phyloP scores from a whole-genome alignment of 352 stramenopile genomes.

The Phytophthora gonapodyides region DNA sequence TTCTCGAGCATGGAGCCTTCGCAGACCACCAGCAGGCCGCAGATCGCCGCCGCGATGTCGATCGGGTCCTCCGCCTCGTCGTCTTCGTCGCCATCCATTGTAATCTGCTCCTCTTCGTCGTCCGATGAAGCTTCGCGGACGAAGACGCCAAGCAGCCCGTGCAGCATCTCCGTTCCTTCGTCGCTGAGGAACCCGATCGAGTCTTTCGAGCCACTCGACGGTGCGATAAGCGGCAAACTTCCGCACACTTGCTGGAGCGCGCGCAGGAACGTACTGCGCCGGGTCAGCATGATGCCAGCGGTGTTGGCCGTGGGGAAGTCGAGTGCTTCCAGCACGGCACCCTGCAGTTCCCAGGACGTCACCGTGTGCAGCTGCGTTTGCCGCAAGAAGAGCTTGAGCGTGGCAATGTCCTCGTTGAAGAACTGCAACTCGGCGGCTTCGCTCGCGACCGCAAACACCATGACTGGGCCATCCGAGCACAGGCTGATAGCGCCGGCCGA shows the following conservation, averaged over 20 bases:
- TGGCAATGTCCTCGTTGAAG: slow-evolving; percentile 78
- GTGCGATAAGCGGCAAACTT: slow-evolving; percentile 26
- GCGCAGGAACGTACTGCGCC: slow-evolving; percentile 50
- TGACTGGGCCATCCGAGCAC: slow-evolving; percentile 72
- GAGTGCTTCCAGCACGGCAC: slow-evolving; percentile 46
- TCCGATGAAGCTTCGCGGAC: slow-evolving; percentile 48
- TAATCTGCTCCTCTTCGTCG: slow-evolving; percentile 31
- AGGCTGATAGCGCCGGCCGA: slow-evolving; percentile 55
- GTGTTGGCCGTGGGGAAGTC: slow-evolving; percentile 27
- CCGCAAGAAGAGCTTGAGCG: slow-evolving; percentile 64
- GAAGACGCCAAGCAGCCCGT: slow-evolving; percentile 71
- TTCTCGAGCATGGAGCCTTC: slow-evolving; percentile 66
- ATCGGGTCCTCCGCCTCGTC: slow-evolving; percentile 55
- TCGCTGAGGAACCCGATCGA: slow-evolving; percentile 51
- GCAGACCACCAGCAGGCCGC: slow-evolving; percentile 69
- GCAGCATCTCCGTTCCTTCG: slow-evolving; percentile 63
- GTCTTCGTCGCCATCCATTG: slow-evolving; percentile 47
- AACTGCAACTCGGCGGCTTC: slow-evolving; percentile 80
- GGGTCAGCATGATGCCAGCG: slow-evolving; percentile 40
- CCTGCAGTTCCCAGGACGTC: slow-evolving; percentile 42
- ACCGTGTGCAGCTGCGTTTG: slow-evolving; percentile 69
- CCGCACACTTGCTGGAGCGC: slow-evolving; percentile 58
- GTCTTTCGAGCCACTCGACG: slow-evolving; percentile 24
- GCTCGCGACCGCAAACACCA: slow-evolving; percentile 79
- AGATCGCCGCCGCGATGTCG: slow-evolving; percentile 60